Base-by-base conservation (phyloP, 768 basidiomycete species). In the Leccinum uliginosum region DNA sequence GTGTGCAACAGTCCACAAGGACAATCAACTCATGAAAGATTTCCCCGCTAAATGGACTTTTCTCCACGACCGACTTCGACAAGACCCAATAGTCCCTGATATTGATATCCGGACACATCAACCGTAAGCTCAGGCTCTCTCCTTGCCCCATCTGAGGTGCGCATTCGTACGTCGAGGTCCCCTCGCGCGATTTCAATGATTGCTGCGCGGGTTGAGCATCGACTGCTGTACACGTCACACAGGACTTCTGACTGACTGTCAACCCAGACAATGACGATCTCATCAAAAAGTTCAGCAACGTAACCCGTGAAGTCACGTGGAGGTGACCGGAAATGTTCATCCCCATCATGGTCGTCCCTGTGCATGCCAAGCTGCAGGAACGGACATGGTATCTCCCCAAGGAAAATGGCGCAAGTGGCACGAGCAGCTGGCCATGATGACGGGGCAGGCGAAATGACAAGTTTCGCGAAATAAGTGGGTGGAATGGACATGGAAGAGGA, bases 401-500 rank as follows among this genome's bases (percentile, higher is more conserved):
- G 55, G 91, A 91, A 46, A n/a, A n/a, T 98, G 95, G 88, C 78
- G 95, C 66, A 93, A 96, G 70, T 93, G 97, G 69, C 97, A 99
- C 66, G 93, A 98, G 69, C 96, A 99, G 75, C 77, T 99, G 23
- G 90, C 92, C 5, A 89, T 95, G 43, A 98, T 98, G 94, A 98
- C 96, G 1, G 90, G 89, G 2, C 95, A 93, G 23, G 93, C 91
- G 38, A 91, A 90, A 66, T 95, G n/a, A 84, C 84, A 4, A 78
- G 85, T 35, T 79, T 84, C 7, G 85, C 88, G 4, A 80, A 85
- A 65, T 87, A 91, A 58, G 83, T 90, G 15, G 87, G 89, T 1
- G 93, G 92, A 3, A 88, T 98, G 81, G 93, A 98, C 67, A 97
- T 98, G 95, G 94, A 95, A 69, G 93, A 93, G 65, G 95, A 98